Percentiles rank a stretch among this genome's conserved stretches.
Evolutionary conservation across 495 filamentous ascomycete genomes (phyloP).

Genomic region (Chaetomium tenue): DNA sequence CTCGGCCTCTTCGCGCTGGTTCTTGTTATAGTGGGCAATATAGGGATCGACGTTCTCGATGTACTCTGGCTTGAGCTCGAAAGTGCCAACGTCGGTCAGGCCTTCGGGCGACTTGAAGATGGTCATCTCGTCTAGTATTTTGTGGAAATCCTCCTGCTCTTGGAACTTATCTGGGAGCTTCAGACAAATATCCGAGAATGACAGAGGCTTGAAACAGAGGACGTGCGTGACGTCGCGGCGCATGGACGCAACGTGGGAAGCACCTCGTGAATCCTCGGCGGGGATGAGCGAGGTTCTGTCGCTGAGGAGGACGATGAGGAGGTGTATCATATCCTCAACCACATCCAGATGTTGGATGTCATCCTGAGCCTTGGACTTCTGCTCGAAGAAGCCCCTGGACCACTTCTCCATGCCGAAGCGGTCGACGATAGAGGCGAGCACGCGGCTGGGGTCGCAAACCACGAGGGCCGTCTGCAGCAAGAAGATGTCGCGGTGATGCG

Average conservation of each 20-base stretch:
- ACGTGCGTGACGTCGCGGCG: constrained; percentile 88
- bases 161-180: constrained; percentile 83
- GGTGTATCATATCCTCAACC: constrained; percentile 90
- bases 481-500: constrained; percentile 93
- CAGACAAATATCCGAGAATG: constrained; percentile 81
- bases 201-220: constrained; percentile 91
- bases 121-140: constrained; percentile 85
- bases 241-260: constrained; percentile 65
- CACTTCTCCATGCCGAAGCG: constrained; percentile 87
- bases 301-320: constrained; percentile 85
- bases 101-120: constrained; percentile 88
- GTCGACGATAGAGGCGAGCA: constrained; percentile 87
- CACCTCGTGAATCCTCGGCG: constrained; percentile 61
- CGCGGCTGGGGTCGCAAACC: constrained; percentile 75
- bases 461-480: constrained; percentile 88
- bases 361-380: constrained; percentile 65
- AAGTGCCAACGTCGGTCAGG: constrained; percentile 85
- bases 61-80: constrained; percentile 83
- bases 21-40: constrained; percentile 90
- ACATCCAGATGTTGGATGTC: constrained; percentile 85
- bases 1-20: constrained; percentile 95
- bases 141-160: constrained; percentile 73
- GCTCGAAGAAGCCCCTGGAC: constrained; percentile 76
- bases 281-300: constrained; percentile 80
- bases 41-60: constrained; percentile 90